Conservation (phyloP, 2,329 filamentous ascomycete species). For the Orbilia blumenaviensis region DNA sequence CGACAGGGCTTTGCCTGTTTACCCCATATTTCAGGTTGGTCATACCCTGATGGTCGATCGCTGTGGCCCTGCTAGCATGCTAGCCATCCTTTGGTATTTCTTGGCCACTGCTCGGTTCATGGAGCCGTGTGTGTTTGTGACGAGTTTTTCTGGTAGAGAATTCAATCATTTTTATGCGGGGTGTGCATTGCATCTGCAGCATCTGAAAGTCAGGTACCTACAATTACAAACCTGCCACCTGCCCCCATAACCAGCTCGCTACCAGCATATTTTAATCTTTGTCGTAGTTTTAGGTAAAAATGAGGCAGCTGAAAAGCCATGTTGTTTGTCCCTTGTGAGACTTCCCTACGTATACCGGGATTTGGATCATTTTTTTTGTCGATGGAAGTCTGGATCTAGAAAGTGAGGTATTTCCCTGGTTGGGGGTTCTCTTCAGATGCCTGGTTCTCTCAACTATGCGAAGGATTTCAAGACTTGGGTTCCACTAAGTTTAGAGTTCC, state of each 20-base stretch:
- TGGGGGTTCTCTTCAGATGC: constrained; percentile 29
- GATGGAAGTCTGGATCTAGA: constrained; percentile 33
- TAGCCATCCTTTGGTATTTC: constrained; percentile 35
- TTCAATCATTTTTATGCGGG: constrained; percentile 19
- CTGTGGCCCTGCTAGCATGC: constrained; percentile 31
- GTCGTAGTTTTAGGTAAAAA: constrained; percentile 31
- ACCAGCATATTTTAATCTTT: constrained; percentile 41
- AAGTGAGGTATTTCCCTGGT: constrained; percentile 47
- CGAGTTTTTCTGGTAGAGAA: constrained; percentile 7
- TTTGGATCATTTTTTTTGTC: constrained; percentile 24
- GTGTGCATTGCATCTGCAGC: constrained; percentile 33
- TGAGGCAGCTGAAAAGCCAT: constrained; percentile 44
- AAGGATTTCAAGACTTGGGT: constrained; percentile 22
- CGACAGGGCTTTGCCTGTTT: constrained; percentile 34
- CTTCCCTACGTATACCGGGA: constrained; percentile 17
- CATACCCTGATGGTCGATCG: constrained; percentile 40
- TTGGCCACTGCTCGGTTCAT: constrained; percentile 41
- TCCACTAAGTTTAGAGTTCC: constrained; percentile 44
- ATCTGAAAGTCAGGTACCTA: constrained; percentile 34
- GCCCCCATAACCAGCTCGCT: constrained; percentile 42
- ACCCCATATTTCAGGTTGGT: constrained; percentile 43
- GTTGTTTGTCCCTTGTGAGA: constrained; percentile 11
- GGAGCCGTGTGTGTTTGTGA: constrained; percentile 21
- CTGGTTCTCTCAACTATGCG: constrained; percentile 27
- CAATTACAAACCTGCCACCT: constrained; percentile 11